Conservation (phyloP, 257 asterid genomes). For the Solanum appendiculatum region DNA sequence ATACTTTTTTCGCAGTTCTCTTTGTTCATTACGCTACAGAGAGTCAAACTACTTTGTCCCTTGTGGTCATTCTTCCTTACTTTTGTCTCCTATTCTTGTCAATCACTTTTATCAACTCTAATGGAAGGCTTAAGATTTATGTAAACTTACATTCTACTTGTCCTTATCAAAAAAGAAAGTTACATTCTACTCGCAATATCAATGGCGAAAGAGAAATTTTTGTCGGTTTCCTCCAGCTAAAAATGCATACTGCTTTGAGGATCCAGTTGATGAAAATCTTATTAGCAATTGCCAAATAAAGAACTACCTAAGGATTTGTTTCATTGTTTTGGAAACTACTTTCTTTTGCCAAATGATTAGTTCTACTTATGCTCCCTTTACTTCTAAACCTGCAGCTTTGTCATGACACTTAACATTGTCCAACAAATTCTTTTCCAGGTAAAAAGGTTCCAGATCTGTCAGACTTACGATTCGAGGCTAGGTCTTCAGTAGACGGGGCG, state of each 20-base stretch:
- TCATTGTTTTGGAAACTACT: background rate
- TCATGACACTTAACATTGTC: background rate
- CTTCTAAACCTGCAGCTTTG: background rate
- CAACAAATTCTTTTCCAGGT: conserved; percentile 23
- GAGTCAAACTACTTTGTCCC: background rate
- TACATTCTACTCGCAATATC: background rate
- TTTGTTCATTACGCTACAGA: background rate
- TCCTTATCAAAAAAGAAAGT: background rate
- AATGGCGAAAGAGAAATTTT: background rate
- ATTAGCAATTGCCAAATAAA: background rate
- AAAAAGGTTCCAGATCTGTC: conserved; percentile 31
- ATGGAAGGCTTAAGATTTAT: background rate
- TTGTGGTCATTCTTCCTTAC: background rate
- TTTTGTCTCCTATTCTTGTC: background rate
- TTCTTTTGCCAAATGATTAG: background rate
- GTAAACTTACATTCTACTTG: background rate
- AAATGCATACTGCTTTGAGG: background rate
- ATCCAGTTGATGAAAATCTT: background rate
- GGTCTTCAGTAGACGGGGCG: conserved; percentile 73
- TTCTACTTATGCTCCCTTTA: background rate
- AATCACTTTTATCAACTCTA: background rate
- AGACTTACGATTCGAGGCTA: conserved; percentile 70
- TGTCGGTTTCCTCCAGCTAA: background rate
- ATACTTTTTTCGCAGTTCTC: background rate
- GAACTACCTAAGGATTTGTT: background rate